A percentile compares a stretch with the other conserved stretches of the same genome.
Evolutionary conservation across 164 flowering plant species (phyloP).

Genomic region (Piper longum): DNA sequence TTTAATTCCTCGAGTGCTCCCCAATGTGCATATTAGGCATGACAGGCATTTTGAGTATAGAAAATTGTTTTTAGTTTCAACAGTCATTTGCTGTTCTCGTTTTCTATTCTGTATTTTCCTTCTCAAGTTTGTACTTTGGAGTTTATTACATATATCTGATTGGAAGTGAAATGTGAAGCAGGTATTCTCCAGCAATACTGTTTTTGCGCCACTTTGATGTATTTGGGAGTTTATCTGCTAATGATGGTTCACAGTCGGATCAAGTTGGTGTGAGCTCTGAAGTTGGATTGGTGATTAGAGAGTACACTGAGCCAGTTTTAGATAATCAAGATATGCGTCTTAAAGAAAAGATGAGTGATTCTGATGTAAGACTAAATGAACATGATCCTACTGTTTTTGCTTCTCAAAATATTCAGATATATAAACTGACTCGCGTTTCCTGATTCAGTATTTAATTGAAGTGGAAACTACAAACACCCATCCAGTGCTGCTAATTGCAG

Average conservation of each 20-base stretch:
- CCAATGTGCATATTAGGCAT: too few species aligned
- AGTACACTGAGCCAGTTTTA: conserved; percentile 46
- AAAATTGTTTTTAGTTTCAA: too few species aligned
- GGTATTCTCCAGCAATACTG: conserved; percentile 74
- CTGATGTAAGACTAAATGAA: conserved; percentile 26
- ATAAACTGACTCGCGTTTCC: neutral
- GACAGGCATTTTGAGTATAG: too few species aligned
- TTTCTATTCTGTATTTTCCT: neutral
- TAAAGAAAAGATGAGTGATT: conserved; percentile 21
- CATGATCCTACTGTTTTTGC: neutral
- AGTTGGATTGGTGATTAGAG: conserved; percentile 64
- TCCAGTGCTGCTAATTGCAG: conserved; percentile 59
- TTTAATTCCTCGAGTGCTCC: too few species aligned
- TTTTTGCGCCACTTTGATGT: conserved; percentile 84
- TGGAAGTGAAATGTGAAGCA: conserved; percentile 11
- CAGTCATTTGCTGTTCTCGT: neutral
- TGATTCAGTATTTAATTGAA: conserved; percentile 24
- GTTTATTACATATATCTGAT: neutral
- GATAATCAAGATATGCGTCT: conserved; percentile 20
- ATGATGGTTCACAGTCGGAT: conserved; percentile 53
- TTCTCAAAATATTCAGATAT: neutral
- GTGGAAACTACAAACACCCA: conserved; percentile 19
- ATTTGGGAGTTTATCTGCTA: conserved; percentile 40
- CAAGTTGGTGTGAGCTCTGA: conserved; percentile 56
- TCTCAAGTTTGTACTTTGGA: neutral